Base-by-base conservation (phyloP, 2,329 filamentous ascomycete species). In the Botrytis porri region DNA sequence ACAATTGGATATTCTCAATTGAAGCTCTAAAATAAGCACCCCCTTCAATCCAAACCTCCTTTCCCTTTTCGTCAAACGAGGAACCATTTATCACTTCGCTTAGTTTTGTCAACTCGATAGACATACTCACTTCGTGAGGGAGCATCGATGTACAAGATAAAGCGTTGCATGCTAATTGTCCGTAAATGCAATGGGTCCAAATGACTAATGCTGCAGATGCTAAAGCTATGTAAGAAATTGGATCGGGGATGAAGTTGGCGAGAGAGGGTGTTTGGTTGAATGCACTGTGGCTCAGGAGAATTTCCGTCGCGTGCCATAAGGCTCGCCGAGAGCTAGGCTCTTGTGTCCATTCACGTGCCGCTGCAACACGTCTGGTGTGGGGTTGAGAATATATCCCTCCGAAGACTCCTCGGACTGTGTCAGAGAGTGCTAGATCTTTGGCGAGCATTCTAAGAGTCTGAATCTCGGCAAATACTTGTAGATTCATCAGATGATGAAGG, bases 401-500 rank as follows among this genome's bases (percentile, higher is more conserved):
- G 35, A 60, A 67, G 22, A 63, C 43, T 69, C 20, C 70, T 69
- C 32, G 51, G 14, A 35, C 25, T 18, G 41, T 41, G 29, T 22
- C 61, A 51, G 69, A n/a, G 29, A 71, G 22, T 8, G 69, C 32
- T 25, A 37, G 54, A 54, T 78, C 75, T 70, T 76, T 77, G n/a
- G 77, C 80, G 0, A 81, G 72, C 3, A 79, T 76, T 18, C 77
- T 80, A 14, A 83, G 77, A 3, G 74, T 78, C 4, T 78, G 73
- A 0, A 82, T 75, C 43, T 85, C 82, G 7, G 82, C 78, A 43
- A 81, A 80, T 0, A 84, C 74, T 51, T 83, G 80, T 22, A 84
- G 75, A 3, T 73, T 79, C 62, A 84, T 79, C 2, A 84, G 76
- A 60, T 83, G 81, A 62, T 83, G 82, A 0, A 84, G 79, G 76